Conservation (phyloP, 2,329 filamentous ascomycete species). For the Hypomyces perniciosus region DNA sequence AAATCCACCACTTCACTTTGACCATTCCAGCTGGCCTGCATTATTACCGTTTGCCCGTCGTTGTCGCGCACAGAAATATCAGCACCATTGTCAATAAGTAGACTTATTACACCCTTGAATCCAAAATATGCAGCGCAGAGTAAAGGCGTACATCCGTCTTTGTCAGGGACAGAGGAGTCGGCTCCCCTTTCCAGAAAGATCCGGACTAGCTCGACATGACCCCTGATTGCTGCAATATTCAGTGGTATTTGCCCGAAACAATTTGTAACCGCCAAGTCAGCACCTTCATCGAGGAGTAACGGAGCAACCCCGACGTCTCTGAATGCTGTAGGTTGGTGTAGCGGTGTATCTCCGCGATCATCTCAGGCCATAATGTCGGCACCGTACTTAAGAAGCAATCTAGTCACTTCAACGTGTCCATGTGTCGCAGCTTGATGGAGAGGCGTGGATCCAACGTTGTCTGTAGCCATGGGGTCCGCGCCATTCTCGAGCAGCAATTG, state of each 20-base stretch:
- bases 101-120: background rate
- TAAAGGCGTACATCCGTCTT: background rate
- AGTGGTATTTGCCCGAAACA: background rate
- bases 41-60: too few species aligned
- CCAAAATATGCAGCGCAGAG: background rate
- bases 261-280: background rate
- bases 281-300: background rate
- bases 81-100: background rate
- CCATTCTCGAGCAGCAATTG: background rate
- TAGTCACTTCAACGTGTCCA: background rate
- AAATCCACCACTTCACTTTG: background rate
- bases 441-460: background rate
- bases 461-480: background rate
- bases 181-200: background rate
- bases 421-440: background rate
- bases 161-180: background rate
- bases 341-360: background rate
- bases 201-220: background rate
- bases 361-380: background rate
- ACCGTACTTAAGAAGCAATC: background rate
- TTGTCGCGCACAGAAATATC: background rate
- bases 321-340: background rate
- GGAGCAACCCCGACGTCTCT: background rate
- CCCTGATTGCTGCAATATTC: background rate
- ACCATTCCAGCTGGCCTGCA: background rate